A percentile compares a stretch with the other conserved stretches of the same genome.
Conservation (phyloP, 805 yeast species). For the Pichia membranifaciens region DNA sequence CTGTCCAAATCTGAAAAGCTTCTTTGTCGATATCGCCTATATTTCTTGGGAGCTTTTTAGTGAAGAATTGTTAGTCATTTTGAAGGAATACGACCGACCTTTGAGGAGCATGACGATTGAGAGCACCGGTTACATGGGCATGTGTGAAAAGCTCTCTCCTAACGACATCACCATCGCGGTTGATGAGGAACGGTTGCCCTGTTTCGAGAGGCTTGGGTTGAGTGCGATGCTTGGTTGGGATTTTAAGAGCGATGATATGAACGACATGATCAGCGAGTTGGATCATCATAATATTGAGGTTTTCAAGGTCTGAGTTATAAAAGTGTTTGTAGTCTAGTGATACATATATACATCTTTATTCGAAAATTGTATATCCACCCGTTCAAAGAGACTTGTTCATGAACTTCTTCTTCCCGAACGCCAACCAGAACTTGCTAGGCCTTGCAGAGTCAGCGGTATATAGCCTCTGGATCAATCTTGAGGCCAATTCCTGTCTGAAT, state of each 20-base stretch:
- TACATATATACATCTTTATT: no score
- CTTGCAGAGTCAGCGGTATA: conserved; percentile 50
- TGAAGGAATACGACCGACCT: conserved; percentile 35
- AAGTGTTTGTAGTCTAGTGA: no score
- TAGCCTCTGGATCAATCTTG: conserved; percentile 68
- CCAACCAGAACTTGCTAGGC: conserved; percentile 94
- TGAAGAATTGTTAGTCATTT: conserved; percentile 37
- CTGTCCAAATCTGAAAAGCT: conserved; percentile 64
- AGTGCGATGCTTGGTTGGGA: conserved; percentile 87
- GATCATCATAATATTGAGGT: conserved; percentile 56
- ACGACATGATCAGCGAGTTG: conserved; percentile 58
- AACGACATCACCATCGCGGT: conserved; percentile 83
- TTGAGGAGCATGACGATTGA: conserved; percentile 62
- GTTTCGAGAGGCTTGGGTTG: conserved; percentile 55
- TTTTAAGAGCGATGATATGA: conserved; percentile 51
- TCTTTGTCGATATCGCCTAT: conserved; percentile 79
- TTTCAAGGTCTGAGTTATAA: conserved; percentile 10
- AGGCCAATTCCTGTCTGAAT: conserved; percentile 89
- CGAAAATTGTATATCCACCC: neutral
- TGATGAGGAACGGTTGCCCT: conserved; percentile 69
- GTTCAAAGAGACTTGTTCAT: conserved; percentile 79
- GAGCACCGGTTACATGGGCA: conserved; percentile 83
- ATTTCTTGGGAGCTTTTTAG: conserved; percentile 46
- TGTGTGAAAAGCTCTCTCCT: conserved; percentile 76
- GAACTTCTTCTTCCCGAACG: conserved; percentile 89